Conservation (phyloP, 768 basidiomycete species). For the Tylopilus rubrobrunneus region DNA sequence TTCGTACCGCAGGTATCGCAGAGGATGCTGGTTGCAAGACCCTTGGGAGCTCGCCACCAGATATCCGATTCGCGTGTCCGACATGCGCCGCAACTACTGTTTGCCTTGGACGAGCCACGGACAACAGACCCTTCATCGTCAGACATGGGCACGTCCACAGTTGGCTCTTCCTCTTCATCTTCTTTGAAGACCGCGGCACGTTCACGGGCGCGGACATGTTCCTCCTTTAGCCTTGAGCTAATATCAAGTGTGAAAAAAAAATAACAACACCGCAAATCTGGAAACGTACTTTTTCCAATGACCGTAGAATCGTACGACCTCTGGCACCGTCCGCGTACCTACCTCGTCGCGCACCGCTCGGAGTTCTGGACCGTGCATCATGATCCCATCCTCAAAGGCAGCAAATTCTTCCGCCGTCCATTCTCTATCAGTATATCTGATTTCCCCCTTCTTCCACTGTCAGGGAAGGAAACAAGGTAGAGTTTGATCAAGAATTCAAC, state of each 20-base stretch:
- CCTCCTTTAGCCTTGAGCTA: slow-evolving; percentile 67
- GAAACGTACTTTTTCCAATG: slow-evolving; percentile 76
- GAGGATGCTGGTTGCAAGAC: slow-evolving; percentile 69
- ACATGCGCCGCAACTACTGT: slow-evolving; percentile 75
- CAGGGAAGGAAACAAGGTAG: not conserved
- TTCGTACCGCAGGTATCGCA: slow-evolving; percentile 84
- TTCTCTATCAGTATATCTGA: slow-evolving; percentile 61
- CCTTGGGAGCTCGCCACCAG: slow-evolving; percentile 95
- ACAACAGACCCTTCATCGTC: slow-evolving; percentile 82
- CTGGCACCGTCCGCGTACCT: slow-evolving; percentile 61
- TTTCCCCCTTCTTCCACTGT: slow-evolving; percentile 74
- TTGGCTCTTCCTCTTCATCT: slow-evolving; percentile 26
- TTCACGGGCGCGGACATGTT: slow-evolving; percentile 50
- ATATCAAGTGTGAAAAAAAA: slow-evolving; percentile 7
- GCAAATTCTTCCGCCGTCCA: slow-evolving; percentile 69
- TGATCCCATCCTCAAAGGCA: slow-evolving; percentile 74
- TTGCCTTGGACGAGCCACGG: slow-evolving; percentile 49
- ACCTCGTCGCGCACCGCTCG: slow-evolving; percentile 75
- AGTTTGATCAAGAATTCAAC: slow-evolving; percentile 8
- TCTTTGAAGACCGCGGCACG: slow-evolving; percentile 31
- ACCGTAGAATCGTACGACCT: slow-evolving; percentile 80
- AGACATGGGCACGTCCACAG: slow-evolving; percentile 28
- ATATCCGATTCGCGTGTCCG: slow-evolving; percentile 69
- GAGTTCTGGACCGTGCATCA: slow-evolving; percentile 73
- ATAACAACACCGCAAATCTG: slow-evolving; percentile 1